Conservation (phyloP, 2,329 filamentous ascomycete genomes). For the Elsinoe ampelina region DNA sequence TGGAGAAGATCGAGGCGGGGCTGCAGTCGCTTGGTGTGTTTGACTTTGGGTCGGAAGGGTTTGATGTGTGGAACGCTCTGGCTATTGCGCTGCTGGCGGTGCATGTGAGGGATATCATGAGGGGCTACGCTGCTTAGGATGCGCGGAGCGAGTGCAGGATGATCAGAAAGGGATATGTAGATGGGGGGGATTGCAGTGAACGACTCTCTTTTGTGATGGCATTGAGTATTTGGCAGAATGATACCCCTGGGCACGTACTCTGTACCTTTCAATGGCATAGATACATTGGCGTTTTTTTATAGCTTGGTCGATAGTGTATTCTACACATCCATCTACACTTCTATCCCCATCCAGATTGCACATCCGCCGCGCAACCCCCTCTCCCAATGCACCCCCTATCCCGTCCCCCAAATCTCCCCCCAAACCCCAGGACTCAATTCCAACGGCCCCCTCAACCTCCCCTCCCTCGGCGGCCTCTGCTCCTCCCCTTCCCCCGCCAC, state of each 20-base stretch:
- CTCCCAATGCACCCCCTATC: background rate
- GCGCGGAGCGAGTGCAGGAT: background rate
- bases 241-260: background rate
- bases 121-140: background rate
- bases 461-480: constrained; percentile 52
- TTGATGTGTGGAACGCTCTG: constrained; percentile 12
- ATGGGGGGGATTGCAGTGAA: background rate
- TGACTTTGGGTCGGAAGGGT: background rate
- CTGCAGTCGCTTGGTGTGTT: background rate
- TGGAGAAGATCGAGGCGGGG: constrained; percentile 2
- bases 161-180: background rate
- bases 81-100: constrained; percentile 8
- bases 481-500: constrained; percentile 42
- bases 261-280: background rate
- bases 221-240: background rate
- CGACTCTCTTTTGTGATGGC: background rate
- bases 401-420: constrained; percentile 54
- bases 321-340: background rate
- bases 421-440: constrained; percentile 49
- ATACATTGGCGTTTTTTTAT: background rate
- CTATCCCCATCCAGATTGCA: background rate
- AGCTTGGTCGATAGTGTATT: background rate
- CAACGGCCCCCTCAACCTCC: constrained; percentile 53
- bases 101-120: constrained; percentile 10
- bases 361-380: background rate